Evolutionary conservation across 495 filamentous ascomycete species (phyloP).

Genomic region (Penicillium desertorum): DNA sequence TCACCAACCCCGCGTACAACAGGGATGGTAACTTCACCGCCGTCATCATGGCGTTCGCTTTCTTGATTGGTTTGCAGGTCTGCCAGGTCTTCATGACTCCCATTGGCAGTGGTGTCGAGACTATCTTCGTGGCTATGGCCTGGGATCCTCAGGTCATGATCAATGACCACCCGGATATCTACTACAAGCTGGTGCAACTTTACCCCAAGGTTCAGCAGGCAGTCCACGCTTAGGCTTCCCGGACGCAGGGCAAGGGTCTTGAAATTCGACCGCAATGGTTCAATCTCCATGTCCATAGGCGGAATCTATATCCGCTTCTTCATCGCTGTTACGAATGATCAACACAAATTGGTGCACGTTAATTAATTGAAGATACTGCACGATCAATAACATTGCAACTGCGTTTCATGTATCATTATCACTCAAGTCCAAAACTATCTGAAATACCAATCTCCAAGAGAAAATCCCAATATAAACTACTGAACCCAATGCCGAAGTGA

Average conservation of each 20-base stretch:
- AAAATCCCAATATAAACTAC: conserved; percentile 13
- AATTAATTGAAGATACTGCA: background rate
- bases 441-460: background rate
- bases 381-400: background rate
- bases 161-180: conserved; percentile 78
- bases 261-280: background rate
- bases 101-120: conserved; percentile 61
- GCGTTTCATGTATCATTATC: conserved; percentile 25
- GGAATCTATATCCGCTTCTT: background rate
- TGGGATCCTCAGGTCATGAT: conserved; percentile 89
- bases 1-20: conserved; percentile 79
- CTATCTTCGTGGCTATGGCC: conserved; percentile 84
- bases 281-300: background rate
- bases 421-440: conserved; percentile 5
- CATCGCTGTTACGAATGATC: background rate
- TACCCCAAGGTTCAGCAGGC: conserved; percentile 82
- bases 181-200: conserved; percentile 67
- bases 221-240: conserved; percentile 52
- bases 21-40: conserved; percentile 63
- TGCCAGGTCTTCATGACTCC: conserved; percentile 85
- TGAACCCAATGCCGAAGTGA: background rate
- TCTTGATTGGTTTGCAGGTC: conserved; percentile 83
- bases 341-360: background rate
- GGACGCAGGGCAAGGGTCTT: background rate
- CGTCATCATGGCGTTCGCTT: conserved; percentile 78